Conservation (phyloP, 2,329 filamentous ascomycete genomes). For the Cordyceps pruinosa region DNA sequence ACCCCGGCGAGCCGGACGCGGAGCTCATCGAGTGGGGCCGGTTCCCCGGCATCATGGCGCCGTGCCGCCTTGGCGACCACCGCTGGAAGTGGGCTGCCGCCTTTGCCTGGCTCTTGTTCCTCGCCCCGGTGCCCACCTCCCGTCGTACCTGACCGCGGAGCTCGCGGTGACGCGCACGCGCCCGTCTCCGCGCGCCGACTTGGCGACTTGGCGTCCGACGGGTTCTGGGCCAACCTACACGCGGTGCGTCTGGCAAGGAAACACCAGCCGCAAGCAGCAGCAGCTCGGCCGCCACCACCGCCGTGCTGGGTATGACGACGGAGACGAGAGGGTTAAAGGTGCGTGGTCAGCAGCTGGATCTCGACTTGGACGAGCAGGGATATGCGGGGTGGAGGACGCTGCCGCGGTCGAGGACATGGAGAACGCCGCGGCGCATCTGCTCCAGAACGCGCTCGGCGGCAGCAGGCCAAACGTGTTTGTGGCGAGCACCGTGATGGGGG, state of each 20-base stretch:
- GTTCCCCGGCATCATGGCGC: neutral
- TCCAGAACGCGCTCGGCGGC: constrained; percentile 74
- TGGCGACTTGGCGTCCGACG: constrained; percentile 15
- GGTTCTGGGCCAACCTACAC: constrained; percentile 13
- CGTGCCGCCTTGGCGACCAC: neutral
- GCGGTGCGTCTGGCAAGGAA: constrained; percentile 6
- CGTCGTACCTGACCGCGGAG: constrained; percentile 12
- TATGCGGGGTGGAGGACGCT: constrained; percentile 20
- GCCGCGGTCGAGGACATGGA: constrained; percentile 60
- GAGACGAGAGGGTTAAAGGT: neutral
- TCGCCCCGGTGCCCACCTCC: neutral
- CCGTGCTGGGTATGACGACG: neutral
- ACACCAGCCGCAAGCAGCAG: too few relatives aligned
- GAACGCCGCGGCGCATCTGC: constrained; percentile 73
- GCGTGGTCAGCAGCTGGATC: neutral
- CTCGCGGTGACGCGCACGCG: constrained; percentile 10
- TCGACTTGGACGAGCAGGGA: constrained; percentile 15
- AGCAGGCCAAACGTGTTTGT: constrained; percentile 21
- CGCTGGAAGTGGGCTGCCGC: neutral
- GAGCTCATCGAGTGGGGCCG: neutral
- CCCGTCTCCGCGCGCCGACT: constrained; percentile 7
- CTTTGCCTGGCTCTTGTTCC: neutral
- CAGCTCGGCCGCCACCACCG: too few relatives aligned
- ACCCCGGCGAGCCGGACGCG: neutral
- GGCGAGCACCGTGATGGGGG: neutral